Conservation (phyloP, 257 asterid species). For the Fraxinus americana region DNA sequence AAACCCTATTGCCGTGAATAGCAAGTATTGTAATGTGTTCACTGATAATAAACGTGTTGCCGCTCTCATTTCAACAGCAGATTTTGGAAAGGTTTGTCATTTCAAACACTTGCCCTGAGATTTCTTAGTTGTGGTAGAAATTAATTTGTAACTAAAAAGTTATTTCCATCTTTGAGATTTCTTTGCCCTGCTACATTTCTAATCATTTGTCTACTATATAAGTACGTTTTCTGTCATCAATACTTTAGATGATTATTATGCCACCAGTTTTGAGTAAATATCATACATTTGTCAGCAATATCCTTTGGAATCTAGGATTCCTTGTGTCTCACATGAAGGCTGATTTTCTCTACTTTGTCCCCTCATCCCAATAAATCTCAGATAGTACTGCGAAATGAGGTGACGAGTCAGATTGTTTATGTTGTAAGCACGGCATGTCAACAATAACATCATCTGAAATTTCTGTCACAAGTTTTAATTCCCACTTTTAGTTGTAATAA, state of each 20-base stretch:
- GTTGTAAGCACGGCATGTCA: not conserved
- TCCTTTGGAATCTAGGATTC: not conserved
- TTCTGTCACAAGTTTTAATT: not conserved
- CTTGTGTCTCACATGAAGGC: not conserved
- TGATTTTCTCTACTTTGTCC: not conserved
- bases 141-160: not conserved
- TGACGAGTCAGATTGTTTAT: not conserved
- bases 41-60: slow-evolving; percentile 94
- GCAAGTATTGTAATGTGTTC: slow-evolving; percentile 98
- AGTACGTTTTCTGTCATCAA: not conserved
- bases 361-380: not conserved
- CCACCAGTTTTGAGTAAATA: not conserved
- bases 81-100: slow-evolving; percentile 90
- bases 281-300: not conserved
- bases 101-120: slow-evolving; percentile 11
- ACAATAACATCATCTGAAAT: not conserved
- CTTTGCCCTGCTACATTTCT: not conserved
- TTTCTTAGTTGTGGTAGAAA: not conserved
- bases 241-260: not conserved
- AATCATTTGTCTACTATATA: not conserved
- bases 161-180: not conserved
- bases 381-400: not conserved
- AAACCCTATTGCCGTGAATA: slow-evolving; percentile 97
- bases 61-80: slow-evolving; percentile 72
- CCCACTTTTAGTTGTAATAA: not conserved